Percentiles rank a stretch among this genome's conserved stretches.
phyloP scores from a whole-genome alignment of 768 basidiomycete genomes.

The Fomitopsis pulvina region DNA sequence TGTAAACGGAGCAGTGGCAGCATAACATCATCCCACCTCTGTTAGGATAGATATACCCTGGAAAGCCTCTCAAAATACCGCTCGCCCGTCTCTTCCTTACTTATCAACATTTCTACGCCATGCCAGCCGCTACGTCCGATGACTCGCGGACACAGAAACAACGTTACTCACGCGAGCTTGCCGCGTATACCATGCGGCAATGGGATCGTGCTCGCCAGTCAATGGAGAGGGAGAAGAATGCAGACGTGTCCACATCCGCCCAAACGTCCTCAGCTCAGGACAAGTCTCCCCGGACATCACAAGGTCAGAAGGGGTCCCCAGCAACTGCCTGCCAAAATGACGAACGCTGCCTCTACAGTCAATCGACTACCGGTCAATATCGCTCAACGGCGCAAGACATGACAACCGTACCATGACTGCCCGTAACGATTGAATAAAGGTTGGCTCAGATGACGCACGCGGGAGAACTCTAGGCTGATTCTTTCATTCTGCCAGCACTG shows the following conservation, averaged over 20 bases:
- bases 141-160: conserved; percentile 23
- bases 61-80: neutral
- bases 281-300: conserved; percentile 5
- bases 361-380: conserved; percentile 20
- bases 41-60: conserved; percentile 1
- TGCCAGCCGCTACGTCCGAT: conserved; percentile 10
- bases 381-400: conserved; percentile 12
- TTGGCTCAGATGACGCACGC: too few species aligned
- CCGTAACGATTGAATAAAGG: conserved; percentile 4
- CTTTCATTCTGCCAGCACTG: too few species aligned
- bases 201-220: conserved; percentile 26
- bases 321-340: neutral
- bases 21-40: conserved; percentile 13
- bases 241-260: conserved; percentile 7
- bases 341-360: conserved; percentile 13
- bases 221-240: conserved; percentile 11
- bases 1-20: conserved; percentile 4
- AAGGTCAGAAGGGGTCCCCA: conserved; percentile 13
- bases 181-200: conserved; percentile 33
- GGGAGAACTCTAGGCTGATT: too few species aligned
- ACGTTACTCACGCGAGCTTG: conserved; percentile 31
- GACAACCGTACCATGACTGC: conserved; percentile 12
- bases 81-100: neutral
- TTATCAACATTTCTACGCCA: neutral
- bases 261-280: conserved; percentile 5